phyloP scores from a whole-genome alignment of 225 moss, liverwort and hornwort genomes.

The Antitrichia curtipendula region DNA sequence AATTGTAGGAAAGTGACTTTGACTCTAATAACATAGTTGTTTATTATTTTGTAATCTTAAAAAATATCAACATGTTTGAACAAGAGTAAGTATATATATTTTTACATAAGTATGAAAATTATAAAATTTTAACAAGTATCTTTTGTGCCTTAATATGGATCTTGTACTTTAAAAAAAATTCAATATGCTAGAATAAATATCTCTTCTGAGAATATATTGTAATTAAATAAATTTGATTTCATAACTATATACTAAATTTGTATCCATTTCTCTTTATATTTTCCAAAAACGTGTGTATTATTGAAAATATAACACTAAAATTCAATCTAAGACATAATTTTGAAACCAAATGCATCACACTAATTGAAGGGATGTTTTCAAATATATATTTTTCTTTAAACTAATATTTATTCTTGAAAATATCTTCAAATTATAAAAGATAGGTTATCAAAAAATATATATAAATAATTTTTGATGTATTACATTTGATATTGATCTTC shows the following conservation, averaged over 20 bases:
- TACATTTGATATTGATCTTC: neutral
- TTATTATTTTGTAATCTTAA: neutral
- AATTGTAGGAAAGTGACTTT: too few species aligned
- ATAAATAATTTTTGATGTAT: too few species aligned
- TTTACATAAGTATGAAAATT: neutral
- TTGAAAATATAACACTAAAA: neutral
- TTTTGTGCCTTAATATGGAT: neutral
- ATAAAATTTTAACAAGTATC: neutral
- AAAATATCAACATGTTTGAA: neutral
- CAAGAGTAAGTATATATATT: too few species aligned
- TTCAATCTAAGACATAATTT: neutral
- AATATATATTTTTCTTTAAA: neutral
- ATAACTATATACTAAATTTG: neutral
- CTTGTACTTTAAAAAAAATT: neutral
- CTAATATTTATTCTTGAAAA: neutral
- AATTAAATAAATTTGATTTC: neutral
- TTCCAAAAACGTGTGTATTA: neutral
- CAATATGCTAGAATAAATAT: neutral
- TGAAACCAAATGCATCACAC: neutral
- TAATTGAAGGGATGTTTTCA: neutral
- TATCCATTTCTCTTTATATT: neutral
- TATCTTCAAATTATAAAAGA: neutral
- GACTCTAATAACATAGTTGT: neutral
- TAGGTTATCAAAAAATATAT: too few species aligned
- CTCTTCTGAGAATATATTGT: neutral